Evolutionary conservation across 306 rosid genomes (phyloP), one percentile per base, ranked within the genome.

Genomic region (Hippophae rhamnoides): DNA sequence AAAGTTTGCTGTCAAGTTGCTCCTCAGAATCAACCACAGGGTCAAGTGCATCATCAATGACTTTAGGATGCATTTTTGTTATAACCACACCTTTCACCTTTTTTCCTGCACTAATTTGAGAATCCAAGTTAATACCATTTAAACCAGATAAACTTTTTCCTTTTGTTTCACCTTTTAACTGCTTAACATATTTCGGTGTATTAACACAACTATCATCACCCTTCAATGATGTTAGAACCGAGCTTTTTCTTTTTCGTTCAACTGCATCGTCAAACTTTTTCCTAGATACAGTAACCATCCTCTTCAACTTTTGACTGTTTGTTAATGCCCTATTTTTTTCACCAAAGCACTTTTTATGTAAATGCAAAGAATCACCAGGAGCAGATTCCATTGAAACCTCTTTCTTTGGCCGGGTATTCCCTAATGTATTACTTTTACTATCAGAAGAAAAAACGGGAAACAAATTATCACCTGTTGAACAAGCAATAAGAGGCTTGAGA

Each of bases 271-370:
- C 93, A 60, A 47, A 61, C 76, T 58, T 80, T 55, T 67, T 86
- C 73, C 71, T 79, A 41, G 71, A 67, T 62, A 70, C 78, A 77
- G 79, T 63, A 65, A 69, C 81, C 63, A 57, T 72, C 76, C 78
- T 83, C 61, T 71, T 78, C 14, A 65, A 68, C 74, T 75, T 84
- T 71, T 73, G 76, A 61, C 86, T 84, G 64, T 82, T 75, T 45
- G 75, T 62, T 67, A 54, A 71, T 47, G 66, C 65, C 76, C 61
- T 78, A 58, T 67, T 81, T 23, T 53, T 76, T 45, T 84, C 61
- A 61, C 47, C 75, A 41, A 62, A 53, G 53, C 25, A 54, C 43
- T 61, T 76, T 60, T 64, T 57, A 56, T 72, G 73, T 27, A 42
- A 6, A 56, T 25, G 41, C 5, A 63, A 60, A 11, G 72, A 51